These are phyloP conservation scores for Wickerhamiella sorbophila DNA, from an alignment of 805 yeast genomes.

Conservation along the genomic window DNA sequence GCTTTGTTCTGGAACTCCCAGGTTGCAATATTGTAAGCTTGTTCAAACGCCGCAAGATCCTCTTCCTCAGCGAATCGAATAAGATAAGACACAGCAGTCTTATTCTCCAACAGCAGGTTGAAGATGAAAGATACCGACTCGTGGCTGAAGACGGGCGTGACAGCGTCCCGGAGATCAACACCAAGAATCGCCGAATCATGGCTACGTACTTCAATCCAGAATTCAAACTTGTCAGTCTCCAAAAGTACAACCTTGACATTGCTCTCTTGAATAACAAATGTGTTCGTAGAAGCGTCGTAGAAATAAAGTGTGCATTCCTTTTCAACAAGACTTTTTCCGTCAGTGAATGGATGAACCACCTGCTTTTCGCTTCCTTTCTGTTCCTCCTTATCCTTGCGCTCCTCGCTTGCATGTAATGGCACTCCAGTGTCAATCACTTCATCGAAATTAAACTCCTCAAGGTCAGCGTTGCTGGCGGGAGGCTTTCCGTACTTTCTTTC, in stretches of 20 bases:
- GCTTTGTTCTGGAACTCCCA: constrained; percentile 47
- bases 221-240: constrained; percentile 38
- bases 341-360: constrained; percentile 8
- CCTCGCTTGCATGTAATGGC: too few species aligned
- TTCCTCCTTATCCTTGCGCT: not conserved
- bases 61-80: constrained; percentile 36
- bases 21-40: constrained; percentile 34
- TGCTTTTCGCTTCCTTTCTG: constrained; percentile 4
- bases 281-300: constrained; percentile 38
- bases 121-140: constrained; percentile 48
- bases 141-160: constrained; percentile 55
- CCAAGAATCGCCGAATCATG: constrained; percentile 26
- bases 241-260: constrained; percentile 28
- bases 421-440: not conserved
- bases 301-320: constrained; percentile 35
- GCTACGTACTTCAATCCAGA: constrained; percentile 34
- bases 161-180: constrained; percentile 31
- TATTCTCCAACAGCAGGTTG: constrained; percentile 34
- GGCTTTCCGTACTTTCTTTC: constrained; percentile 52
- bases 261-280: constrained; percentile 33
- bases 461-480: constrained; percentile 32
- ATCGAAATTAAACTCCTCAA: constrained; percentile 43
- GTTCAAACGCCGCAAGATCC: constrained; percentile 38
- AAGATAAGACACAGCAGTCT: constrained; percentile 44
- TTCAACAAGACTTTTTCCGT: constrained; percentile 12